phyloP scores from a whole-genome alignment of 2,329 filamentous ascomycete species.

The Verticillium dahliae region DNA sequence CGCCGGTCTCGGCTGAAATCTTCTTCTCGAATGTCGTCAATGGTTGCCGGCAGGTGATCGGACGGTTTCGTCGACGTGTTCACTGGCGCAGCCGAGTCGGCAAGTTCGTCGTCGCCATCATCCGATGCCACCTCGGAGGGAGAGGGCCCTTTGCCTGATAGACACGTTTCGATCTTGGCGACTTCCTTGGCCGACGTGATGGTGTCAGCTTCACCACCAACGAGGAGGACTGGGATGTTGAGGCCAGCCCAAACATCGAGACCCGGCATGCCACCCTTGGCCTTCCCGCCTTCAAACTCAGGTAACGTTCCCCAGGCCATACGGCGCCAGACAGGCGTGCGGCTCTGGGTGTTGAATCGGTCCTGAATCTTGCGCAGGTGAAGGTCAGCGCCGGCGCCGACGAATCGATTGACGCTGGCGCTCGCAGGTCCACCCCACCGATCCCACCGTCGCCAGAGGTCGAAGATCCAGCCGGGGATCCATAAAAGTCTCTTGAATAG shows the following conservation, averaged over 20 bases:
- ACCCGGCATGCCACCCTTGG: slow-evolving; percentile 61
- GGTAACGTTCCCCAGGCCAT: slow-evolving; percentile 72
- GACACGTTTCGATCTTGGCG: slow-evolving; percentile 50
- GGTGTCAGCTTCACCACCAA: slow-evolving; percentile 70
- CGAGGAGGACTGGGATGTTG: slow-evolving; percentile 66
- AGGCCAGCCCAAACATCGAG: slow-evolving; percentile 66
- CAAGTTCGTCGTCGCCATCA: slow-evolving; percentile 25
- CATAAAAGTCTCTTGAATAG: slow-evolving; percentile 52
- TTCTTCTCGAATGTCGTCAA: slow-evolving; percentile 29
- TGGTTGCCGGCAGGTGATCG: slow-evolving; percentile 26
- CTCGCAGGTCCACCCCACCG: slow-evolving; percentile 72
- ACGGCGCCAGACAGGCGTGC: slow-evolving; percentile 73
- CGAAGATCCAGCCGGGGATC: slow-evolving; percentile 66
- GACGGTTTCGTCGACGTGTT: slow-evolving; percentile 24
- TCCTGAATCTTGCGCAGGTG: slow-evolving; percentile 63
- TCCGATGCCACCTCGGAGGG: slow-evolving; percentile 10
- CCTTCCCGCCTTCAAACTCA: slow-evolving; percentile 42
- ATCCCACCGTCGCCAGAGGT: slow-evolving; percentile 73
- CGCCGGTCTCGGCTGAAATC: slow-evolving; percentile 25
- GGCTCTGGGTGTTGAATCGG: slow-evolving; percentile 76
- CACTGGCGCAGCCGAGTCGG: slow-evolving; percentile 42
- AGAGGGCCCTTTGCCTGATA: slow-evolving; percentile 2
- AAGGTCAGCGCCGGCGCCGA: slow-evolving; percentile 58
- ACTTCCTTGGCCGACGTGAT: slow-evolving; percentile 69
- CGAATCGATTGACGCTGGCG: slow-evolving; percentile 71